phyloP scores from a whole-genome alignment of 805 yeast genomes.

The Candida germanica region DNA sequence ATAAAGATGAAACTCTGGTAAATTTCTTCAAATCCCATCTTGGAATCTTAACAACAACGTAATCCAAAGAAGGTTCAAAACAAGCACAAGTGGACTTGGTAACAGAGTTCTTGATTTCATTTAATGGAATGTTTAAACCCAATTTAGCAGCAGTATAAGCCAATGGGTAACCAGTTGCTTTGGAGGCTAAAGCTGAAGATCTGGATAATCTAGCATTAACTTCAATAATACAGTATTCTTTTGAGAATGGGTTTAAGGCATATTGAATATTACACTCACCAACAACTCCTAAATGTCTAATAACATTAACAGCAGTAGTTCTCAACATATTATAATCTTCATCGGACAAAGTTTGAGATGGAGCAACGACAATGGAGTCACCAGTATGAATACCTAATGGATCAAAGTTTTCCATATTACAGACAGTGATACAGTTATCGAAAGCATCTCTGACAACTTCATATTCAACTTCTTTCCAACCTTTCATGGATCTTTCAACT shows the following conservation, averaged over 20 bases:
- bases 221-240: slow-evolving; percentile 94
- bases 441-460: slow-evolving; percentile 97
- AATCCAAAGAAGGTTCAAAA: slow-evolving; percentile 95
- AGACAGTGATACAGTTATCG: slow-evolving; percentile 96
- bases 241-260: slow-evolving; percentile 87
- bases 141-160: slow-evolving; percentile 98
- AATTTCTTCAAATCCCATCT: slow-evolving; percentile 98
- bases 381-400: slow-evolving; percentile 99
- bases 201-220: slow-evolving; percentile 96
- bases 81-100: slow-evolving; percentile 95
- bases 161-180: slow-evolving; percentile 97
- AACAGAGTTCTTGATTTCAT: slow-evolving; percentile 90
- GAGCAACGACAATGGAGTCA: slow-evolving; percentile 98
- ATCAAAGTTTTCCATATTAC: slow-evolving; percentile 99
- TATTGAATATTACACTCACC: slow-evolving; percentile 99
- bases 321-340: slow-evolving; percentile 98
- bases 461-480: slow-evolving; percentile 98
- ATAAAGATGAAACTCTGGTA: slow-evolving; percentile 81
- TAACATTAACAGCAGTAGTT: slow-evolving; percentile 94
- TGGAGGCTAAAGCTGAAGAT: slow-evolving; percentile 96
- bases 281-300: slow-evolving; percentile 96
- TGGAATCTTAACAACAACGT: slow-evolving; percentile 95
- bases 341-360: slow-evolving; percentile 94
- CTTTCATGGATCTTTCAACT: slow-evolving; percentile 95
- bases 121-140: slow-evolving; percentile 88